Conservation (phyloP, 1,139 yeast genomes). For the Ogataea hybrid region DNA sequence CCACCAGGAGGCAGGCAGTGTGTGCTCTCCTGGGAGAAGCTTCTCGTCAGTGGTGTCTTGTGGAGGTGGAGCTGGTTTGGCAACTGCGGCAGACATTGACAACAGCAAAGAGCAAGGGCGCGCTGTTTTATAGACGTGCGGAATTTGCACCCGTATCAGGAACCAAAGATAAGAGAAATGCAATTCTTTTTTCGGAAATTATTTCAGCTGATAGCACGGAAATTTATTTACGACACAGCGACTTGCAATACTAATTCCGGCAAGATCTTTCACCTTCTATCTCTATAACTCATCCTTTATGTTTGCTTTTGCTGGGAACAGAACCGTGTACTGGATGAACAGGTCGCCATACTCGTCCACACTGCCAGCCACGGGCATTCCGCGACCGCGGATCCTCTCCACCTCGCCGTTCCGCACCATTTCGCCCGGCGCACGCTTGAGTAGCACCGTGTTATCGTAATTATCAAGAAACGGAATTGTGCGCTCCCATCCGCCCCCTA, state of each 20-base stretch:
- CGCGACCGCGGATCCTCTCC: constrained; percentile 68
- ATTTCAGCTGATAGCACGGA: constrained; percentile 10
- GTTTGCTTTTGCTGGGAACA: constrained; percentile 27
- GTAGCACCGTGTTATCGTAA: constrained; percentile 43
- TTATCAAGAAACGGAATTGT: constrained; percentile 63
- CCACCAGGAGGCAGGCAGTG: constrained; percentile 68
- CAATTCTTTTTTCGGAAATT: constrained; percentile 6
- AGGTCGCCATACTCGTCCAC: constrained; percentile 71
- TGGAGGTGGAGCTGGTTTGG: constrained; percentile 29
- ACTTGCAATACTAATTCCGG: constrained; percentile 7
- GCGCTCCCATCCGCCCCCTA: constrained; percentile 78
- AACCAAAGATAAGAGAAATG: constrained; percentile 1
- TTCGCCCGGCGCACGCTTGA: constrained; percentile 51
- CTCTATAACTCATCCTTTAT: constrained; percentile 30
- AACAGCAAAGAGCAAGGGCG: neutral
- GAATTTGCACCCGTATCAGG: constrained; percentile 8
- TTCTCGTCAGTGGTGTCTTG: constrained; percentile 23
- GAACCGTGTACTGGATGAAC: constrained; percentile 42
- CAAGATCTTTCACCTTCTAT: constrained; percentile 3
- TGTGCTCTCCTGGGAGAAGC: constrained; percentile 46
- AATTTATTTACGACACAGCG: constrained; percentile 2
- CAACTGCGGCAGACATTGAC: constrained; percentile 26
- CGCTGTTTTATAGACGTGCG: constrained; percentile 4
- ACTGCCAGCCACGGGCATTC: constrained; percentile 69
- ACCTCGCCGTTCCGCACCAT: constrained; percentile 64